Evolutionary conservation across 2,329 filamentous ascomycete species (phyloP).

Genomic region (Tetracladium maxilliforme): DNA sequence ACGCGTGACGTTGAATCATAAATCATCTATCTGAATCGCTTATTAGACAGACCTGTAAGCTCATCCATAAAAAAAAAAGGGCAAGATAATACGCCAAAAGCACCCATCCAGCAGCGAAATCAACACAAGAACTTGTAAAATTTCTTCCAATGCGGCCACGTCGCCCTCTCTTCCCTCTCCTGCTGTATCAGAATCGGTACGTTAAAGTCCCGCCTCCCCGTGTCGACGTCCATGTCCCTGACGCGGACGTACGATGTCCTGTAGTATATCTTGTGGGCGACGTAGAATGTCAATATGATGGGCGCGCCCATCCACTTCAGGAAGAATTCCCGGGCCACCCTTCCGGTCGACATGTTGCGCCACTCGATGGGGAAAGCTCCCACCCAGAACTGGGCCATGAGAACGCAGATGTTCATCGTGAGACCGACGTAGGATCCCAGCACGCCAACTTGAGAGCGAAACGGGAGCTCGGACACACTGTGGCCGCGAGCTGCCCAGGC

Average conservation of each 20-base stretch:
- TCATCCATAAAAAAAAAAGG: too few species aligned
- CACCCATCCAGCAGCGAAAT: too few species aligned
- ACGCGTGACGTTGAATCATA: too few species aligned
- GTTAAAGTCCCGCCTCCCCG: slow-evolving; percentile 75
- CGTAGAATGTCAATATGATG: slow-evolving; percentile 52
- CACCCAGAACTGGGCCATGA: slow-evolving; percentile 79
- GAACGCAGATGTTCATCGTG: slow-evolving; percentile 57
- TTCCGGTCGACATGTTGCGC: slow-evolving; percentile 20
- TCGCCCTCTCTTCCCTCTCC: slow-evolving; percentile 57
- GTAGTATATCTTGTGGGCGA: slow-evolving; percentile 63
- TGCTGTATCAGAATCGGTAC: slow-evolving; percentile 64
- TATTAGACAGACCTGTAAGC: too few species aligned
- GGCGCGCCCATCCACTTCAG: slow-evolving; percentile 56
- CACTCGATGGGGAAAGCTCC: slow-evolving; percentile 62
- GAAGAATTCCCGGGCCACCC: slow-evolving; percentile 55
- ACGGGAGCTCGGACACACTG: slow-evolving; percentile 64
- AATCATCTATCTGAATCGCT: too few species aligned
- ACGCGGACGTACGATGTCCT: slow-evolving; percentile 51
- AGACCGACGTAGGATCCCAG: slow-evolving; percentile 71
- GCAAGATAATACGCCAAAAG: too few species aligned
- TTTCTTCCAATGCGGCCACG: slow-evolving; percentile 67
- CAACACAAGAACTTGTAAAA: slow-evolving; percentile 61
- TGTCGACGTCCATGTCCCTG: slow-evolving; percentile 73
- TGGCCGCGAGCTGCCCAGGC: slow-evolving; percentile 63
- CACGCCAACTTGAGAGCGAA: slow-evolving; percentile 65